A percentile compares a stretch with the other conserved stretches of the same genome.
phyloP scores from a whole-genome alignment of 441 rosid species.

The Omphalea diandra region DNA sequence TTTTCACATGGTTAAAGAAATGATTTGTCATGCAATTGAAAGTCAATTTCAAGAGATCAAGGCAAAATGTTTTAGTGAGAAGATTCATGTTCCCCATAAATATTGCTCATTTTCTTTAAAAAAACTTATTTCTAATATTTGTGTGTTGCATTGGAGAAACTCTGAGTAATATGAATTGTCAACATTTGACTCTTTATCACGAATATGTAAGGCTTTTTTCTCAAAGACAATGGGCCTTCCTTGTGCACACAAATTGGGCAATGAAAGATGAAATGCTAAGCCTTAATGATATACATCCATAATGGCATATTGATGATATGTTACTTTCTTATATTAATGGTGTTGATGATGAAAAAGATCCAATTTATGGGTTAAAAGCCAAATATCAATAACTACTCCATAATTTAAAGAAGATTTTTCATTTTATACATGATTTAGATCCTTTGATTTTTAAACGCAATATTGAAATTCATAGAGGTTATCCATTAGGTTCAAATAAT shows the following conservation, averaged over 20 bases:
- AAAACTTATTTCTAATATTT: constrained; percentile 7
- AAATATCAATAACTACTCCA: too few species aligned
- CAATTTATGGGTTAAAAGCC: too few species aligned
- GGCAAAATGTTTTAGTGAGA: not conserved
- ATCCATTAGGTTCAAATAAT: too few species aligned
- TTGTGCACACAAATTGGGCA: not conserved
- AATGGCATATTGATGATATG: not conserved
- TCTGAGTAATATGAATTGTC: constrained; percentile 1
- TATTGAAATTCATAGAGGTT: too few species aligned
- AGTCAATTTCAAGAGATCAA: constrained; percentile 10
- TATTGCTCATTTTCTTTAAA: not conserved
- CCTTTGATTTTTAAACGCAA: too few species aligned
- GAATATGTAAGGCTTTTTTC: constrained; percentile 1
- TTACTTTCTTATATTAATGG: not conserved
- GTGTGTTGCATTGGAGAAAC: not conserved
- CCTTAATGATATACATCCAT: not conserved
- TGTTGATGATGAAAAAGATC: too few species aligned
- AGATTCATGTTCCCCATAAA: not conserved
- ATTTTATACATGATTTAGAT: too few species aligned
- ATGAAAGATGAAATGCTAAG: not conserved
- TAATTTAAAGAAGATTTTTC: too few species aligned
- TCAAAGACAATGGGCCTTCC: not conserved
- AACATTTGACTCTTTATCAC: not conserved
- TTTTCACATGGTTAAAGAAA: not conserved
- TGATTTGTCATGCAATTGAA: constrained; percentile 9